Evolutionary conservation across 768 basidiomycete genomes (phyloP), one percentile per base, ranked within the genome.

Genomic region (Sutorius australiensis): DNA sequence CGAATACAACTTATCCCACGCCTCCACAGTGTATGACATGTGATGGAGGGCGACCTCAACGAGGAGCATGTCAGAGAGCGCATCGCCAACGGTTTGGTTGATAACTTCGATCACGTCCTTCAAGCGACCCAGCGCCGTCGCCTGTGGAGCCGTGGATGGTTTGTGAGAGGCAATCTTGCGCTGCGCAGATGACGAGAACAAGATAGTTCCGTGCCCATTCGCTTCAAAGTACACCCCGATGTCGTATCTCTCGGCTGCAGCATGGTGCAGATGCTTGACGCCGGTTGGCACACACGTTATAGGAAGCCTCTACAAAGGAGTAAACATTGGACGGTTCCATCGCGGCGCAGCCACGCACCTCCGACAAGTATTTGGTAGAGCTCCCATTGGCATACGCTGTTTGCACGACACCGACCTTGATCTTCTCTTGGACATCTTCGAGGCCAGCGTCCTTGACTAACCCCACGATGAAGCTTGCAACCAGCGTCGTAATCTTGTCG

Each of bases 221-320:
- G 97, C 97, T 70, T 99, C 97, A 63, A 99, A 99, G 73, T 99
- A 99, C 41, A 99, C 92, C n/a, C 97, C 97, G 50, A 99, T 80
- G 66, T 92, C 82, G 71, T 87, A 98, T 62, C 85, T 82, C 62
- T 86, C 82, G 62, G 95, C 92, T 11, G 97, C 97, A 14, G 95
- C 97, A 65, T 98, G 95, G 67, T 99, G 97, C 44, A 98, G 82
- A 67, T 98, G 90, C 71, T 99, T 99, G 55, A 99, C 97, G 27
- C 97, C 97, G 14, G 97, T 99, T 2, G 92, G 77, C 7, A 95
- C 94, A 67, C 97, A 99, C 64, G 86, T 87, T 21, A 98, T 93
- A 36, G 97, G 95, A 32, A 98, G 80, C 46, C 90, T 85, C 93
- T 97, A 63, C 33, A 37, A 17, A n/a, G 33, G 43, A 40, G 13